Base-by-base conservation (phyloP, 2,329 filamentous ascomycete species). In the Epichloe hybrida region DNA sequence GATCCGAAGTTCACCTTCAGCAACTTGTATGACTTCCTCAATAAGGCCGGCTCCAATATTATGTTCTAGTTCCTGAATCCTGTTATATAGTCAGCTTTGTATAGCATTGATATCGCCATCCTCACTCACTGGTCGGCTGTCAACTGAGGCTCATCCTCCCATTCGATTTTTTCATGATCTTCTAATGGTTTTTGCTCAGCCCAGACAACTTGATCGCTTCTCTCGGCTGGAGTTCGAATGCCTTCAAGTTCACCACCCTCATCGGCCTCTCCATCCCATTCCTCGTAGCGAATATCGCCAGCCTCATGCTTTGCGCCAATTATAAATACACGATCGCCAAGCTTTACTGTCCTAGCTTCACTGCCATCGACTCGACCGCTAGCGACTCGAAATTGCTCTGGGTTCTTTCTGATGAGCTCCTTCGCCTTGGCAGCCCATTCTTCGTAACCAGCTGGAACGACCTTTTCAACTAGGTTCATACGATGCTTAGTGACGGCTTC, bases 11-110 rank as follows among this genome's bases (percentile, higher is more conserved):
- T 98, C 93, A 57, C 83, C 82, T 73, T 96, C 86, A 9, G 93
- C 93, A 53, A 95, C 86, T 64, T 93, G 77, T 53, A 98, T 88
- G 52, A 98, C 84, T 71, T 98, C 93, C 71, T 98, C 93, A 59
- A 98, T 93, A 60, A 98, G 73, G n/a, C 93, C 93, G 46, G 83
- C 86, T 46, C 88, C 90, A 62, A 98, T 88, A 74, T 91, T 83
- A 62, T 78, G 78, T 76, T 98, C 93, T 49, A 97, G 77, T 57
- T 93, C 83, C 52, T 79, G 76, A 60, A 98, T 80, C 67, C 89
- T 95, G 58, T 46, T 43, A 23, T 21, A 44, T 48, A 50, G 57
- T 64, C 50, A 63, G 57, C 21, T 38, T 27, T 13, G 37, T 38
- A 7, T 5, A 23, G 17, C 38, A 49, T 17, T 20, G 5, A 6